Percentiles rank a stretch among this genome's conserved stretches.
phyloP scores from a whole-genome alignment of 805 yeast species.

The Cyberlindnera maritima region DNA sequence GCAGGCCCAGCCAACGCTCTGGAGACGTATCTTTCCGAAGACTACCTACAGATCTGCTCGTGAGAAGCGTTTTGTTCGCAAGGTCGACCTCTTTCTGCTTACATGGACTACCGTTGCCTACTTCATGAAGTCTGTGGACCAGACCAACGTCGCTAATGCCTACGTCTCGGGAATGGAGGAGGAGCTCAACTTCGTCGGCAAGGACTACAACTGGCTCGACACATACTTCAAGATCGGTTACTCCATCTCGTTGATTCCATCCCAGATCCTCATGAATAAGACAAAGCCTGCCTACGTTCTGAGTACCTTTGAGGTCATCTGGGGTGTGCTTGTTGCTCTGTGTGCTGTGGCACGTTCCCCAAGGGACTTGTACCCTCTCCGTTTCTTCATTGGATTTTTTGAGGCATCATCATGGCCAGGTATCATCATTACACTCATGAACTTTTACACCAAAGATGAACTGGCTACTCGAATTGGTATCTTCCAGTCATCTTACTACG shows the following conservation, averaged over 20 bases:
- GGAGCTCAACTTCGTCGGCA: conserved; percentile 16
- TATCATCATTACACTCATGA: conserved; percentile 32
- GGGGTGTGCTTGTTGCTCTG: conserved; percentile 67
- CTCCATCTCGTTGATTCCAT: conserved; percentile 62
- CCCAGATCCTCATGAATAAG: conserved; percentile 56
- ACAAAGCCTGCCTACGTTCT: conserved; percentile 47
- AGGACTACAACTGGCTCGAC: conserved; percentile 57
- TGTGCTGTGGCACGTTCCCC: conserved; percentile 38
- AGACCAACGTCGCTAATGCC: conserved; percentile 60
- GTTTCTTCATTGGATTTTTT: conserved; percentile 67
- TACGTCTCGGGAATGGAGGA: conserved; percentile 64
- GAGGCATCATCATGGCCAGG: conserved; percentile 62
- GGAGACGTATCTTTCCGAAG: conserved; percentile 8
- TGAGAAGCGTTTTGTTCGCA: conserved; percentile 14
- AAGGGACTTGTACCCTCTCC: conserved; percentile 45
- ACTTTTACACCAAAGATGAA: conserved; percentile 37
- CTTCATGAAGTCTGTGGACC: conserved; percentile 68
- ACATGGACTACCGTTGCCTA: conserved; percentile 16
- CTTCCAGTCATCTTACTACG: conserved; percentile 16
- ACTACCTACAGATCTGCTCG: background rate
- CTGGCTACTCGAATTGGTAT: conserved; percentile 32
- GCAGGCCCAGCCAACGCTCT: background rate
- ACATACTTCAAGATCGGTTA: conserved; percentile 61
- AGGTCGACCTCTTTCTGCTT: conserved; percentile 15
- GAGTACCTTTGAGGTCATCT: conserved; percentile 57